Evolutionary conservation across 768 basidiomycete genomes (phyloP).

Genomic region (Suillus variegatus): DNA sequence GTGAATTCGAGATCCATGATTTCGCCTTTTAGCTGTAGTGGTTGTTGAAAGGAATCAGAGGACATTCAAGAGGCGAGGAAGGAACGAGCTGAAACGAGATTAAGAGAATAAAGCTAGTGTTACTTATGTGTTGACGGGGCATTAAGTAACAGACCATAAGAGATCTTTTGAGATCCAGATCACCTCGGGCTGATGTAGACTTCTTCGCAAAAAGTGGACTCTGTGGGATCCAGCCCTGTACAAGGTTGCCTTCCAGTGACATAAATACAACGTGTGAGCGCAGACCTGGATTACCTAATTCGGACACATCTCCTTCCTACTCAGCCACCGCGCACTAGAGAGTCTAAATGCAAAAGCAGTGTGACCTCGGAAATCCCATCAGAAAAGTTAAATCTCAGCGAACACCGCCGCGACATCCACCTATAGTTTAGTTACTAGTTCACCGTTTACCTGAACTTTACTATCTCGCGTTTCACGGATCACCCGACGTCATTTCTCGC

Average conservation of each 20-base stretch:
- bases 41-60: slow-evolving; percentile 53
- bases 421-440: no score
- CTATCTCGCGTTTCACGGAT: background rate
- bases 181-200: slow-evolving; percentile 36
- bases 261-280: slow-evolving; percentile 38
- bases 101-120: slow-evolving; percentile 48
- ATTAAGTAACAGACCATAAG: slow-evolving; percentile 54
- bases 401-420: background rate
- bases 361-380: slow-evolving; percentile 38
- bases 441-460: background rate
- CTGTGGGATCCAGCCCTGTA: slow-evolving; percentile 35
- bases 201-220: slow-evolving; percentile 36
- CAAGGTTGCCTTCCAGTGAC: slow-evolving; percentile 34
- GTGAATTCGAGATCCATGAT: slow-evolving; percentile 79
- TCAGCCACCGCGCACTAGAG: slow-evolving; percentile 12
- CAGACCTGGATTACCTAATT: slow-evolving; percentile 18
- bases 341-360: slow-evolving; percentile 39
- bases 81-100: slow-evolving; percentile 44
- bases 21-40: slow-evolving; percentile 70
- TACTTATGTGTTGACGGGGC: slow-evolving; percentile 60
- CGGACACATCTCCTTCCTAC: slow-evolving; percentile 27
- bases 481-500: background rate
- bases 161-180: slow-evolving; percentile 47
- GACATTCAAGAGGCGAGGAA: slow-evolving; percentile 43
- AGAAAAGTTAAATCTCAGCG: slow-evolving; percentile 8